Base-by-base conservation (phyloP, 23 red algal genomes). In the Gracilaria gracilis region DNA sequence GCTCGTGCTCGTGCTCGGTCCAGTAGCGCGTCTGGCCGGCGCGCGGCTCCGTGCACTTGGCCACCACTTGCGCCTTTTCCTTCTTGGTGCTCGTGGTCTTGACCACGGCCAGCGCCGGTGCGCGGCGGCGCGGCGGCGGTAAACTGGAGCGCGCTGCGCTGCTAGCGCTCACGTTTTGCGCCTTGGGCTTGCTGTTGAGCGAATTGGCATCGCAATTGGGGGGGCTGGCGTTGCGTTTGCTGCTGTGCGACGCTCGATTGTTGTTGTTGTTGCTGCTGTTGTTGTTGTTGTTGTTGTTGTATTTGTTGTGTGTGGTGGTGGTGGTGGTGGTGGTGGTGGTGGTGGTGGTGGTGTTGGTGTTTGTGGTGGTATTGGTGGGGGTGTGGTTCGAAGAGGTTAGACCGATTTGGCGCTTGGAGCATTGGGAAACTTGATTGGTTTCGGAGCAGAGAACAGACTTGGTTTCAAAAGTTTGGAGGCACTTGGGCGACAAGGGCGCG, bases 1-100 rank as follows among this genome's bases (percentile, higher is more conserved):
- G 80, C 35, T 89, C 61, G 76, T 98, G 96, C 88, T 98, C 96
- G 62, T 92, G 75, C 49, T 73, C 55, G 23, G 96, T 98, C 96
- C 96, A 98, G 79, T 98, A 98, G 21, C 95, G 66, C 40, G 95
- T 83, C 51, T 80, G 78, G 38, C 91, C 91, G 13, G 91, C 83
- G 48, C 85, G 67, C 31, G 85, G 69, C 54, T 78, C 69, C 6
- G 72, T 78, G 72, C 85, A 89, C 67, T 89, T 89, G 69, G 85
- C 85, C 33, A 89, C 85, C 14, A 89, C 13, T 37, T 54, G 51
- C 23, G 23, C 16, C 29, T 61, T 54, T 49, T 86, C 82, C 65
- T 86, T 86, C 64, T 86, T 86, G 47, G 82, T 86, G 34, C 50
- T n/a, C 21, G 82, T 29, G 23, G 82, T 86, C n/a, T 86, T 86